Conservation (phyloP, 345 rosid species). For the Raphanus raphanistrum region DNA sequence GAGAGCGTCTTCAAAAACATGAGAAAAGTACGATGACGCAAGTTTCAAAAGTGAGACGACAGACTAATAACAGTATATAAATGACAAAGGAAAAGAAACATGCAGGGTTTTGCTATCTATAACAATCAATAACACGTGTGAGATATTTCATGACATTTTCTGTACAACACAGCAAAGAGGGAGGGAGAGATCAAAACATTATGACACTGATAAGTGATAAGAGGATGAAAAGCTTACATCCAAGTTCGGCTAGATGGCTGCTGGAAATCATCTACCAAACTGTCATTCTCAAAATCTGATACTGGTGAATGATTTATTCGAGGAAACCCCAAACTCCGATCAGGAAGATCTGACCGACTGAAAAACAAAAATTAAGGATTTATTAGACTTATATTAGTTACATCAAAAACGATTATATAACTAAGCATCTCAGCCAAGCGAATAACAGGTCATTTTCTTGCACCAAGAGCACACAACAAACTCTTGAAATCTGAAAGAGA, state of each 20-base stretch:
- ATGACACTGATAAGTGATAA: slow-evolving; percentile 13
- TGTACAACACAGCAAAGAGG: background rate
- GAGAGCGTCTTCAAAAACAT: slow-evolving; percentile 47
- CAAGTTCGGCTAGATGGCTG: slow-evolving; percentile 40
- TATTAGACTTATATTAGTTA: background rate
- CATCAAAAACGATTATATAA: slow-evolving; percentile 13
- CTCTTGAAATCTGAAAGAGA: slow-evolving; percentile 15
- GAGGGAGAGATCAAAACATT: slow-evolving; percentile 4
- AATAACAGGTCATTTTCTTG: slow-evolving; percentile 18
- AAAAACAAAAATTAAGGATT: slow-evolving; percentile 10
- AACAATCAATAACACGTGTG: slow-evolving; percentile 1
- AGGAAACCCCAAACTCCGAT: slow-evolving; percentile 29
- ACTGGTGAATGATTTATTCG: slow-evolving; percentile 38
- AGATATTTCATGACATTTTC: background rate
- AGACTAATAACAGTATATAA: background rate
- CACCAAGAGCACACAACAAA: slow-evolving; percentile 7
- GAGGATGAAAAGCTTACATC: slow-evolving; percentile 40
- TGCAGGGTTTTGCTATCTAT: background rate
- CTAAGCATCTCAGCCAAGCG: background rate
- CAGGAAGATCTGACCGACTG: slow-evolving; percentile 41
- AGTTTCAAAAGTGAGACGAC: slow-evolving; percentile 9
- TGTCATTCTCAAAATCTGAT: slow-evolving; percentile 36
- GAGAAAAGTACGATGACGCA: slow-evolving; percentile 5
- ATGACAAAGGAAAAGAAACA: background rate
- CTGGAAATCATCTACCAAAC: slow-evolving; percentile 32